Evolutionary conservation across 2,329 filamentous ascomycete species (phyloP).

Genomic region (Furcasterigmium furcatum): DNA sequence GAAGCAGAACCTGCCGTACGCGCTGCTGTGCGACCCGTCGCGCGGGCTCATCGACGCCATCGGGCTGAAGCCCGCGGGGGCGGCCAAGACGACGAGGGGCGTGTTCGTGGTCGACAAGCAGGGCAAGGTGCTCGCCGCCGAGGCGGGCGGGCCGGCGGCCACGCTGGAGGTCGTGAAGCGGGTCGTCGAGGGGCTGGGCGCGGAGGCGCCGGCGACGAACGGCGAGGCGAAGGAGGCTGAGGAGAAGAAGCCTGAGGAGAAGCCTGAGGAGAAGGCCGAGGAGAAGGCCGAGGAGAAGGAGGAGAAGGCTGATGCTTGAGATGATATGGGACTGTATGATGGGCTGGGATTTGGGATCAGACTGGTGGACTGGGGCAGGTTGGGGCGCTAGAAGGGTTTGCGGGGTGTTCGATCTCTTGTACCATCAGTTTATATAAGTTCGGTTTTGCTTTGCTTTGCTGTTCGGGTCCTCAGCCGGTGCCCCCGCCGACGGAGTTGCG

Average conservation of each 20-base stretch:
- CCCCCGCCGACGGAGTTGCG: too few species aligned
- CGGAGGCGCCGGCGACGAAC: slow-evolving; percentile 25
- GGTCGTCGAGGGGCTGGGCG: slow-evolving; percentile 51
- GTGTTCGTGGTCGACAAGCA: slow-evolving; percentile 83
- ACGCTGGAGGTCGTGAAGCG: slow-evolving; percentile 76
- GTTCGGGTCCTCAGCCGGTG: too few species aligned
- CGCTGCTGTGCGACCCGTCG: slow-evolving; percentile 78
- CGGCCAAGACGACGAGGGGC: slow-evolving; percentile 77
- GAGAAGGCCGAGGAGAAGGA: slow-evolving; percentile 10
- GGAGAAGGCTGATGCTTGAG: slow-evolving; percentile 7
- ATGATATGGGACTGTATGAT: too few species aligned
- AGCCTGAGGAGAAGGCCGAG: slow-evolving; percentile 14
- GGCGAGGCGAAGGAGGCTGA: slow-evolving; percentile 26
- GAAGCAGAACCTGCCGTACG: slow-evolving; percentile 86
- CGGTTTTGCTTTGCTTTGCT: too few species aligned
- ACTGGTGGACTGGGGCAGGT: too few species aligned
- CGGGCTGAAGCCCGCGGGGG: slow-evolving; percentile 76
- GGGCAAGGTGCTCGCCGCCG: slow-evolving; percentile 73
- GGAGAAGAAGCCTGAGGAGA: slow-evolving; percentile 8
- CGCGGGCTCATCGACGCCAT: slow-evolving; percentile 77
- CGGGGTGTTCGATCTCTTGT: too few species aligned
- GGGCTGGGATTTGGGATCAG: too few species aligned
- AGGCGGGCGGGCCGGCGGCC: slow-evolving; percentile 72
- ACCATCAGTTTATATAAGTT: too few species aligned
- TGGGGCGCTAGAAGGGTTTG: too few species aligned